Evolutionary conservation across 768 basidiomycete genomes (phyloP), one percentile per base, ranked within the genome.

Genomic region (Scleroderma citrinum): DNA sequence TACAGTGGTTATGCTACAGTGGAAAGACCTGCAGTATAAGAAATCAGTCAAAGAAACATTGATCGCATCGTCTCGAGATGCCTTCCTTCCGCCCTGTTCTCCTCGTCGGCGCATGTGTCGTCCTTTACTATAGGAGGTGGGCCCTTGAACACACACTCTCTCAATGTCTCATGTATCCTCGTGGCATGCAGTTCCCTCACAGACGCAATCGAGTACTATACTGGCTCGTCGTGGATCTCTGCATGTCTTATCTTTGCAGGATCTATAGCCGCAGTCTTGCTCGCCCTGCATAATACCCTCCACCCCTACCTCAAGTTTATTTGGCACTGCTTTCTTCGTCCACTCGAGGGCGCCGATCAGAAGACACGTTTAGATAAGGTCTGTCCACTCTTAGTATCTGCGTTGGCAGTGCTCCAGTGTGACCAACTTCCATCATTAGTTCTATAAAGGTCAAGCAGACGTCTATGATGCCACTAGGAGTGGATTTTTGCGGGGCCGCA

Each of bases 401-500:
- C n/a, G 8, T 48, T 3, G 7, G 30, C 23, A 5, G n/a, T n/a
- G n/a, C n/a, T n/a, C 7, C 2, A 35, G 5, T 11, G 16, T 49
- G 10, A 17, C 13, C 46, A 50, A 48, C 56, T 23, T 24, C 1
- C 19, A 29, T 43, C 40, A 3, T 7, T 46, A 80, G 70, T 87
- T 87, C 62, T 86, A 87, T 59, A 61, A 71, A 41, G 80, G 81
- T 7, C 85, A 87, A 59, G 85, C 85, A 2, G 74, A 78, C 40
- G 77, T 87, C 21, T 89, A 90, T 60, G 87, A 89, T 69, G 64
- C 69, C 35, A 89, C 86, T 1, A 71, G 87, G 5, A 70, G 67
- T 31, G 65, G 73, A 13, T 71, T 89, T 0, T 71, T 89, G 2
- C 76, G 83, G 10, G 87, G 87, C 0, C 70, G 87, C 19, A 76